A percentile compares a stretch with the other conserved stretches of the same genome.
Conservation (phyloP, 371 early-diverging fungal species). For the Fennellomyces sp. region DNA sequence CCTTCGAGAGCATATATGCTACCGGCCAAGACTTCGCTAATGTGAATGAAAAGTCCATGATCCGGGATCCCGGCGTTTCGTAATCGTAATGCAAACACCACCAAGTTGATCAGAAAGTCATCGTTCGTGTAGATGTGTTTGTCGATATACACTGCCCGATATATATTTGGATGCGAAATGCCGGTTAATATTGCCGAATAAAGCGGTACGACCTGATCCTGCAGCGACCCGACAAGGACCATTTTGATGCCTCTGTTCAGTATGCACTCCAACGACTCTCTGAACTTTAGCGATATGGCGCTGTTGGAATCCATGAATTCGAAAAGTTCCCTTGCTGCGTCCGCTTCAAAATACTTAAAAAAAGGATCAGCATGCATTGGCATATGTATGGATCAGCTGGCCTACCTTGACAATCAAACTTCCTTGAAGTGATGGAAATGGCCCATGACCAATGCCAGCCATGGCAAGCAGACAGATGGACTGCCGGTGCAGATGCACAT, state of each 20-base stretch:
- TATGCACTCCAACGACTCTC: constrained; percentile 68
- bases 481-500: constrained; percentile 67
- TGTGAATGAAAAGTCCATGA: constrained; percentile 80
- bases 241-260: constrained; percentile 70
- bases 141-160: constrained; percentile 88
- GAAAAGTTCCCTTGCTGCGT: constrained; percentile 91
- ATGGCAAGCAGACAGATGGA: constrained; percentile 81
- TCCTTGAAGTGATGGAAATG: constrained; percentile 81
- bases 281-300: constrained; percentile 64
- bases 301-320: constrained; percentile 84
- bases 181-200: constrained; percentile 90
- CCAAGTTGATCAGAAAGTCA: constrained; percentile 85
- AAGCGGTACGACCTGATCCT: constrained; percentile 94
- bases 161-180: constrained; percentile 82
- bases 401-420: constrained; percentile 75
- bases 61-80: constrained; percentile 86
- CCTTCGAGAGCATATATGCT: constrained; percentile 80
- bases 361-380: too few relatives aligned
- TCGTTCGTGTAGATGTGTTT: constrained; percentile 67
- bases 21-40: constrained; percentile 86
- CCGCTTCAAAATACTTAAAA: constrained; percentile 90
- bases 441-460: constrained; percentile 93
- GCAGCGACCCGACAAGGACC: constrained; percentile 75
- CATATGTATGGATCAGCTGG: too few relatives aligned
- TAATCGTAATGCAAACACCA: constrained; percentile 80